Conservation (phyloP, 176 grass and related monocot genomes). For the Eremochloa ophiuroides region DNA sequence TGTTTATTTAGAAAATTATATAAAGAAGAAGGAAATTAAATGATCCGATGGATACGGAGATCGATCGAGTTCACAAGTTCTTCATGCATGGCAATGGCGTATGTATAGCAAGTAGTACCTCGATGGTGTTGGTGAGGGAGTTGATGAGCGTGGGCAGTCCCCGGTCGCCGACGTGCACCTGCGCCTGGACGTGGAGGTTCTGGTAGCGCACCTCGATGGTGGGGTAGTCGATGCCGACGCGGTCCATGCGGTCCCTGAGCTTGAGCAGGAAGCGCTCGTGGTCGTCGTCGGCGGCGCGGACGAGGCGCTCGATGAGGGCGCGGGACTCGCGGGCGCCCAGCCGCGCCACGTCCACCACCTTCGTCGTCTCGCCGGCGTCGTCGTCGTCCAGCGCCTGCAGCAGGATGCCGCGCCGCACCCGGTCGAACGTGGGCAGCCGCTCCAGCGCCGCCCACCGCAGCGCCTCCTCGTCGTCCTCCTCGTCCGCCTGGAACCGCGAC, state of each 20-base stretch:
- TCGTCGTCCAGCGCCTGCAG: constrained; percentile 19
- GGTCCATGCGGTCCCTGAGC: constrained; percentile 74
- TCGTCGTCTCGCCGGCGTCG: constrained; percentile 21
- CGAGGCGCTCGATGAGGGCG: constrained; percentile 57
- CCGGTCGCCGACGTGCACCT: constrained; percentile 57
- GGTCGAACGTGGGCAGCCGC: constrained; percentile 73
- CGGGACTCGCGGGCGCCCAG: constrained; percentile 53
- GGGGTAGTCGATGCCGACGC: constrained; percentile 70
- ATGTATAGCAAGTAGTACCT: constrained; percentile 30
- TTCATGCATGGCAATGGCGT: no score
- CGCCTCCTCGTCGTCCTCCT: constrained; percentile 91
- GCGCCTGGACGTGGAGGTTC: constrained; percentile 44
- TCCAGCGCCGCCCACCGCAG: constrained; percentile 94
- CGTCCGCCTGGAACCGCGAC: constrained; percentile 58
- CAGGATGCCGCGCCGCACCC: constrained; percentile 59
- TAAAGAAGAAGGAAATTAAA: not conserved
- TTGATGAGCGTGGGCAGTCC: constrained; percentile 71
- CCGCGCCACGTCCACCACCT: constrained; percentile 56
- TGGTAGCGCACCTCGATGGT: constrained; percentile 82
- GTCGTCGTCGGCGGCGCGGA: constrained; percentile 72
- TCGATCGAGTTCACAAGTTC: not conserved
- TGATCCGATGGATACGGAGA: not conserved
- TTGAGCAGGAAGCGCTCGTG: constrained; percentile 75
- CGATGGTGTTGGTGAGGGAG: constrained; percentile 61
- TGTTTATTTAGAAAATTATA: not conserved